Percentiles rank a stretch among this genome's conserved stretches.
phyloP scores from a whole-genome alignment of 1,139 yeast genomes.

The Arxiozyma bovina region DNA sequence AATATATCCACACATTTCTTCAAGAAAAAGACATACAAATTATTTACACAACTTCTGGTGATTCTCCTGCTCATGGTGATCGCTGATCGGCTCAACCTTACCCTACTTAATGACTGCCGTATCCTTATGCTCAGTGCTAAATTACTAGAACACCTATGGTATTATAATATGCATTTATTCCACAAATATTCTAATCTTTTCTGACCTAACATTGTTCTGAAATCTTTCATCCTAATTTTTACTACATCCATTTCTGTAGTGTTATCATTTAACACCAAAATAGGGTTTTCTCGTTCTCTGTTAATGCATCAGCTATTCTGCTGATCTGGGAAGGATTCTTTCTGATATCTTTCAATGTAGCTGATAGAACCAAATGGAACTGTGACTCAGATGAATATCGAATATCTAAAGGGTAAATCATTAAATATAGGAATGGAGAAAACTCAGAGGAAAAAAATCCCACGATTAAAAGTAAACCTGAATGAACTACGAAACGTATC shows the following conservation, averaged over 20 bases:
- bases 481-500: background rate
- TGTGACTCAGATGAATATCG: too few relatives aligned
- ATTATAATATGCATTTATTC: too few relatives aligned
- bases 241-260: too few relatives aligned
- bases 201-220: too few relatives aligned
- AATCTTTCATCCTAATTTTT: slow-evolving; percentile 2
- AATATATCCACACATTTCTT: background rate
- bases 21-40: slow-evolving; percentile 4
- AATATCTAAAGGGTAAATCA: too few relatives aligned
- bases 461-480: slow-evolving; percentile 1
- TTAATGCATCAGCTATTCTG: too few relatives aligned
- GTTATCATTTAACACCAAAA: too few relatives aligned
- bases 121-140: slow-evolving; percentile 2
- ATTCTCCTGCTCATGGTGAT: background rate
- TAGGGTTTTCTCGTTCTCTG: too few relatives aligned
- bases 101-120: slow-evolving; percentile 8
- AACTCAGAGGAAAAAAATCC: slow-evolving; percentile 1
- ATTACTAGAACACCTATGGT: slow-evolving; percentile 7
- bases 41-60: background rate
- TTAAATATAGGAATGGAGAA: slow-evolving; percentile 7
- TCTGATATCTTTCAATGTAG: too few relatives aligned
- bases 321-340: too few relatives aligned
- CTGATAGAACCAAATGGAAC: too few relatives aligned
- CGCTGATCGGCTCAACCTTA: slow-evolving; percentile 5
- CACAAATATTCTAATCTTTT: too few relatives aligned